phyloP scores from a whole-genome alignment of 2,329 filamentous ascomycete genomes.

The Exutisphaerella laricina region DNA sequence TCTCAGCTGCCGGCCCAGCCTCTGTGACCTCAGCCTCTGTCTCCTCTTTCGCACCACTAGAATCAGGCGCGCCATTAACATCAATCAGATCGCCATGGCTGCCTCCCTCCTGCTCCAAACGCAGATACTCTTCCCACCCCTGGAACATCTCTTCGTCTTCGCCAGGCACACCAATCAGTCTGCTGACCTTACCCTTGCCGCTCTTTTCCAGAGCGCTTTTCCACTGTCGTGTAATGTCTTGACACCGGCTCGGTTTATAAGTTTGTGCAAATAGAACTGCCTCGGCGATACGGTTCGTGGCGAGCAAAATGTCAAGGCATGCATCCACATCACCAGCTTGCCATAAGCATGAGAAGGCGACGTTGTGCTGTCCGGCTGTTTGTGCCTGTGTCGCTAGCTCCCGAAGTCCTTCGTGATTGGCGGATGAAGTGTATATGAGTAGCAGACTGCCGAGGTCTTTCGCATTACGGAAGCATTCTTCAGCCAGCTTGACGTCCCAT shows the following conservation, averaged over 20 bases:
- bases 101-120: conserved; percentile 68
- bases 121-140: conserved; percentile 88
- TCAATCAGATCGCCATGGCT: conserved; percentile 38
- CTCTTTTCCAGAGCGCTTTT: conserved; percentile 75
- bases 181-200: conserved; percentile 78
- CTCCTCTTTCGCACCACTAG: conserved; percentile 14
- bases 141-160: conserved; percentile 70
- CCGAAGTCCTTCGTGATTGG: conserved; percentile 67
- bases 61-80: conserved; percentile 33
- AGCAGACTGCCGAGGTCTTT: conserved; percentile 87
- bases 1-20: conserved; percentile 15
- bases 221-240: conserved; percentile 67
- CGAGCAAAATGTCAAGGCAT: conserved; percentile 72
- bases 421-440: conserved; percentile 80
- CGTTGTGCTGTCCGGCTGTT: conserved; percentile 75
- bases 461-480: conserved; percentile 87
- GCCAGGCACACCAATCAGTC: conserved; percentile 74
- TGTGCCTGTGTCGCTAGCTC: conserved; percentile 69
- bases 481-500: conserved; percentile 83
- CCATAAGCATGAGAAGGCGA: conserved; percentile 89
- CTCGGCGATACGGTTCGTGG: conserved; percentile 75
- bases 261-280: conserved; percentile 90
- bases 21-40: conserved; percentile 15
- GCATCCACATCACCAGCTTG: conserved; percentile 74
- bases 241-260: conserved; percentile 77